Evolutionary conservation across 306 rosid species (phyloP).

Genomic region (Prunus padus): DNA sequence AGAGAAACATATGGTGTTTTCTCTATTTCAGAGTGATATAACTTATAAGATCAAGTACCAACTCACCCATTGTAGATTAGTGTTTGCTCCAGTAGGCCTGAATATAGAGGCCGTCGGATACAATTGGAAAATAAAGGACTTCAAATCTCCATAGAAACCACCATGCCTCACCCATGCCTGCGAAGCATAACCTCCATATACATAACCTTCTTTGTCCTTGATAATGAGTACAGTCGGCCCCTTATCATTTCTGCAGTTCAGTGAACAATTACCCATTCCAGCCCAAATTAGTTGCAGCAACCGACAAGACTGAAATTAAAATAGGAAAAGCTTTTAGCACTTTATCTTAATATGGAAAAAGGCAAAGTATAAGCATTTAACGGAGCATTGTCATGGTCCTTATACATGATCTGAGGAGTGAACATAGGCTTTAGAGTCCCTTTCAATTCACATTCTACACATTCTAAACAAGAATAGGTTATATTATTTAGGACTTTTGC

Average conservation of each 20-base stretch:
- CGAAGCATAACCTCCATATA: slow-evolving; percentile 95
- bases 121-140: slow-evolving; percentile 71
- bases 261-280: slow-evolving; percentile 34
- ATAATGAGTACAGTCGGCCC: slow-evolving; percentile 80
- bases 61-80: slow-evolving; percentile 85
- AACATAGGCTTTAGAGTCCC: too few species aligned
- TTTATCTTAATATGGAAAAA: not conserved
- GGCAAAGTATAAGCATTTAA: not conserved
- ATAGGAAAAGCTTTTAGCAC: slow-evolving; percentile 19
- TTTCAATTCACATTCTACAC: not conserved
- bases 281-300: slow-evolving; percentile 20
- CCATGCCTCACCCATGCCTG: slow-evolving; percentile 91
- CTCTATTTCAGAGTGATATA: slow-evolving; percentile 8
- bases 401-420: not conserved
- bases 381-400: not conserved
- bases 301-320: slow-evolving; percentile 26
- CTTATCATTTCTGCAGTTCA: slow-evolving; percentile 64
- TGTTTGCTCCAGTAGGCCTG: slow-evolving; percentile 88
- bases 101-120: slow-evolving; percentile 71
- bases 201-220: slow-evolving; percentile 72
- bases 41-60: not conserved
- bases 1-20: too few species aligned
- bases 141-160: slow-evolving; percentile 88
- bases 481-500: not conserved
- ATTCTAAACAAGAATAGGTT: not conserved